Base-by-base conservation (phyloP, 75 land plant species). In the Picea sitchensis region DNA sequence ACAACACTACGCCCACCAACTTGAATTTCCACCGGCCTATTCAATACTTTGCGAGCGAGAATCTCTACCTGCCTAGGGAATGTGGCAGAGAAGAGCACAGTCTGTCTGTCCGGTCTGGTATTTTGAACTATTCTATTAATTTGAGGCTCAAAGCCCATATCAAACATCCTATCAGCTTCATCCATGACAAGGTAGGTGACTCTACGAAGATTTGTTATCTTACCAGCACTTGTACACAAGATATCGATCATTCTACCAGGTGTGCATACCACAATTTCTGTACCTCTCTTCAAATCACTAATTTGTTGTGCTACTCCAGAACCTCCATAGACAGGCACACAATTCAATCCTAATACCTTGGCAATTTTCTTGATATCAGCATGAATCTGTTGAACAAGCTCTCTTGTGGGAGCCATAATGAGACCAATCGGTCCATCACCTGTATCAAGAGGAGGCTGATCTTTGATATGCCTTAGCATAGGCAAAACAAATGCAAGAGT, bases 81-180 rank as follows among this genome's bases (percentile, higher is more conserved):
- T 14, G 99, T 98, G 21, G 99, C 98, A 78, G 98, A 95, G 80
- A 93, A 98, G 0, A 98, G 92, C 3, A 98, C 98, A 67, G 98
- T 98, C 81, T 98, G 99, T 38, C 99, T 77, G 73, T 93, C 96
- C 12, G 98, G 96, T 51, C 94, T 81, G 1, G 92, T 92, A 75
- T 98, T 91, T 78, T 95, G 96, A 31, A 98, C 96, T 79, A 98
- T 98, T 78, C 94, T 83, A 17, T 94, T 93, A 31, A 98, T 98
- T 79, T 95, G 98, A 68, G 99, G 98, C 81, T 98, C 99, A 79
- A 98, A 98, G 31, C 99, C 99, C 99, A 98, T 98, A 82, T 98
- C 99, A 85, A 98, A 98, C 99, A 95, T 98, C 21, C 98, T 80
- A 85, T 98, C 96, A 59, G 99, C 99, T 87, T 98, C 99, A 87